A percentile compares a stretch with the other conserved stretches of the same genome.
Conservation (phyloP, 2,329 filamentous ascomycete species). For the Colletotrichum lentis region DNA sequence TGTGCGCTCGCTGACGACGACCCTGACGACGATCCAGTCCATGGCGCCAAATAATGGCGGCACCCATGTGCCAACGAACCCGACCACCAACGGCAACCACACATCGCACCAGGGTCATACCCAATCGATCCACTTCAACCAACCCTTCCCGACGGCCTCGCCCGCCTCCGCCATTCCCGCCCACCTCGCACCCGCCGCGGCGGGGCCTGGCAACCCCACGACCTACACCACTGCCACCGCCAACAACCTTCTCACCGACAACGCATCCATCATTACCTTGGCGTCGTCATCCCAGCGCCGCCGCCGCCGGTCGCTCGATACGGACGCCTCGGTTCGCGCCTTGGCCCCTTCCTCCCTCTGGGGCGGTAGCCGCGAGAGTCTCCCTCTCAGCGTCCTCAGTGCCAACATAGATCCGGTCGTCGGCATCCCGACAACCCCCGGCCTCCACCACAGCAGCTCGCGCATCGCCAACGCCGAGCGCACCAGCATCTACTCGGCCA, state of each 20-base stretch:
- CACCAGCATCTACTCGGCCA: slow-evolving; percentile 83
- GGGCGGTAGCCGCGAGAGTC: slow-evolving; percentile 80
- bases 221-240: slow-evolving; percentile 82
- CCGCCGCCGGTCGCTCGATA: slow-evolving; percentile 81
- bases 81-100: slow-evolving; percentile 54
- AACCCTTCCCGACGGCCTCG: slow-evolving; percentile 70
- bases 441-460: slow-evolving; percentile 61
- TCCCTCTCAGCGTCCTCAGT: slow-evolving; percentile 81
- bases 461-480: slow-evolving; percentile 60
- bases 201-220: slow-evolving; percentile 63
- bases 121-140: slow-evolving; percentile 68
- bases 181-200: slow-evolving; percentile 66
- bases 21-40: slow-evolving; percentile 80
- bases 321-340: slow-evolving; percentile 84
- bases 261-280: slow-evolving; percentile 84
- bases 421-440: slow-evolving; percentile 56
- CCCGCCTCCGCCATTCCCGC: slow-evolving; percentile 76
- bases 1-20: slow-evolving; percentile 81
- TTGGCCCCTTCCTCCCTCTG: slow-evolving; percentile 84
- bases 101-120: slow-evolving; percentile 43
- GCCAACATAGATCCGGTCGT: slow-evolving; percentile 66
- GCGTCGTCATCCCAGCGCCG: slow-evolving; percentile 83
- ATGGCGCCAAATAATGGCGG: slow-evolving; percentile 62
- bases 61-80: slow-evolving; percentile 34
- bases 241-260: slow-evolving; percentile 83